Percentiles rank a stretch among this genome's conserved stretches.
phyloP scores from a whole-genome alignment of 129 eudicot species.

The Mikania micrantha region DNA sequence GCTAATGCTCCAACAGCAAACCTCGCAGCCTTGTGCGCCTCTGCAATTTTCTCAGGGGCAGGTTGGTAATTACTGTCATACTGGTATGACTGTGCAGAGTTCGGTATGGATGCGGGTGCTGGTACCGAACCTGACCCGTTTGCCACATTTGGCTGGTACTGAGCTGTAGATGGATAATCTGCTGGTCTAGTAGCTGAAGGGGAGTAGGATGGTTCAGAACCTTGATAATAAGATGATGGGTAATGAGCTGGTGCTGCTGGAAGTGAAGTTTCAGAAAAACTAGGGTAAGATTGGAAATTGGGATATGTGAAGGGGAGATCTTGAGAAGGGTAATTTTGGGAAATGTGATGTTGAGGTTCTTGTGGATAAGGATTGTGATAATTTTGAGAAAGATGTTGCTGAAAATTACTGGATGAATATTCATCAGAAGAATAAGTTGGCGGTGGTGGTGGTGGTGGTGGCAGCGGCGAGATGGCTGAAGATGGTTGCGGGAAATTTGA shows the following conservation, averaged over 20 bases:
- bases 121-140: conserved; percentile 34
- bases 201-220: conserved; percentile 41
- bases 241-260: conserved; percentile 70
- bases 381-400: conserved; percentile 36
- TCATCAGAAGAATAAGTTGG: conserved; percentile 41
- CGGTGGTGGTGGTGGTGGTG: conserved; percentile 22
- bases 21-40: conserved; percentile 93
- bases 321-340: conserved; percentile 51
- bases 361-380: conserved; percentile 52
- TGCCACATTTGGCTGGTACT: conserved; percentile 31
- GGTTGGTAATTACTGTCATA: conserved; percentile 89
- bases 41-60: conserved; percentile 80
- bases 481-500: conserved; percentile 24
- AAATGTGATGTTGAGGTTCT: conserved; percentile 47
- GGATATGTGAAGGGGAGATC: conserved; percentile 47
- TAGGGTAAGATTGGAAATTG: conserved; percentile 83
- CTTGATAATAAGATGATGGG: conserved; percentile 66
- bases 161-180: conserved; percentile 41
- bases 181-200: conserved; percentile 32
- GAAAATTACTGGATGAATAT: conserved; percentile 44
- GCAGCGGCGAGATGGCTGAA: conserved; percentile 14
- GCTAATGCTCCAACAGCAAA: conserved; percentile 96
- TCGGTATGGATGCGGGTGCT: conserved; percentile 19
- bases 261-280: conserved; percentile 71
- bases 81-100: conserved; percentile 38